Base-by-base conservation (phyloP, 768 basidiomycete genomes). In the Podaxis mareebaensis region DNA sequence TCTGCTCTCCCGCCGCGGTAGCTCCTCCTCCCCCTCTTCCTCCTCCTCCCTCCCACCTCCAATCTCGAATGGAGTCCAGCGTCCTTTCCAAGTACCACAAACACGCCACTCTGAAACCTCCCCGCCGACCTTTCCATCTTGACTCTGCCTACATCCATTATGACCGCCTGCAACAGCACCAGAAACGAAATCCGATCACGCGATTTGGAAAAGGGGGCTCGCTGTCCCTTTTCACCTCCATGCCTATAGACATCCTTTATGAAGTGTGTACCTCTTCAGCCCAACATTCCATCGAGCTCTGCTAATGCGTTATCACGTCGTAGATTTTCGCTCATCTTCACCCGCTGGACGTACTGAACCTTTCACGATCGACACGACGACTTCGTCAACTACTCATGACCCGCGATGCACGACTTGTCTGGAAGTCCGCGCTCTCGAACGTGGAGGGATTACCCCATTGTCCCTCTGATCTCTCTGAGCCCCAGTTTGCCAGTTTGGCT, bases 311-410 rank as follows among this genome's bases (percentile, higher is more conserved):
- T 30, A 10, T 3, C 5, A 20, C 38, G 28, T 33, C 33, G 22
- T 53, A 85, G 81, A 78, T 85, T 58, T 79, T 82, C 60, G 70
- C 69, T 36, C 76, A 79, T 57, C 67, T 85, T 4, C 71, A 74
- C 40, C 81, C 83, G 3, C 39, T 70, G n/a, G 83, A 84, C 67
- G 73, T 85, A 15, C 75, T 85, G 24, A 73, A 70, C 54, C 75
- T 85, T 20, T 71, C 83, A 15, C 77, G 82, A 15, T 78, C 79
- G 5, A 77, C 78, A 12, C 80, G 73, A 63, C 36, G 69, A 20
- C 70, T 85, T 54, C 78, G 81, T 13, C 65, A 60, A 2, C 71
- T 84, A 4, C 77, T 85, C 15, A 74, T 79, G 65, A 67, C 61
- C 44, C 76, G 61, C 13, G 44, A 65, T 60, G 67, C 70, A 66